Evolutionary conservation across 2,329 filamentous ascomycete species (phyloP), one percentile per base, ranked within the genome.

Genomic region (Exutisphaerella laricina): DNA sequence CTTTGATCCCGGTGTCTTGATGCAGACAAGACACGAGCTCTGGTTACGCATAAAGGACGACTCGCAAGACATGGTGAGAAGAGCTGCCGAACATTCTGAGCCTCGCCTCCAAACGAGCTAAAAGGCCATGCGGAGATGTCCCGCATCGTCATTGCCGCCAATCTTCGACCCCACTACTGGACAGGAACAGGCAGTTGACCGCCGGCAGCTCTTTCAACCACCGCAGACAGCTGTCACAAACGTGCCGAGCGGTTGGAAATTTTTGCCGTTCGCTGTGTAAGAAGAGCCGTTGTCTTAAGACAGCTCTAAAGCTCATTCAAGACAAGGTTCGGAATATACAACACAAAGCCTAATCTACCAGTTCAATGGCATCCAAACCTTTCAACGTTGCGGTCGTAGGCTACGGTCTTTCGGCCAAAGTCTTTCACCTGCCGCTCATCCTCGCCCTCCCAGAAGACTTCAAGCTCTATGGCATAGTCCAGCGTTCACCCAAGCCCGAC

Each of bases 351-450:
- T 26, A 26, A 6, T 26, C 23, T 26, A n/a, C n/a, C 5, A 17
- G 9, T 22, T 45, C 25, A 18, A 57, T 56, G 53, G 45, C 53
- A 17, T 35, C 44, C 14, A 55, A 56, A 46, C 51, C 62, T 14
- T 75, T 70, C 60, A 80, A 79, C 48, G 71, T 79, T 42, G 77
- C 74, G 34, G 63, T 80, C 28, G 70, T 80, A 45, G 77, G 78
- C 57, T 80, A 79, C 60, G 77, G 77, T 55, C 63, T 79, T 58
- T 77, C 73, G 43, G 85, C 86, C 65, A 89, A 88, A 61, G 73
- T 84, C 67, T 92, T 90, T 68, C 85, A 92, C 66, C 88, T 90
- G 59, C 86, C 85, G 49, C 85, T 88, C 66, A 75, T 92, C 65
- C 69, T 70, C 40, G 73, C 74, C 21, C 78, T 82, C 0, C 72